Percentiles rank a stretch among this genome's conserved stretches.
These are phyloP conservation scores for Colletotrichum viniferum DNA, from an alignment of 2,329 filamentous ascomycete genomes.

Conservation along the genomic window DNA sequence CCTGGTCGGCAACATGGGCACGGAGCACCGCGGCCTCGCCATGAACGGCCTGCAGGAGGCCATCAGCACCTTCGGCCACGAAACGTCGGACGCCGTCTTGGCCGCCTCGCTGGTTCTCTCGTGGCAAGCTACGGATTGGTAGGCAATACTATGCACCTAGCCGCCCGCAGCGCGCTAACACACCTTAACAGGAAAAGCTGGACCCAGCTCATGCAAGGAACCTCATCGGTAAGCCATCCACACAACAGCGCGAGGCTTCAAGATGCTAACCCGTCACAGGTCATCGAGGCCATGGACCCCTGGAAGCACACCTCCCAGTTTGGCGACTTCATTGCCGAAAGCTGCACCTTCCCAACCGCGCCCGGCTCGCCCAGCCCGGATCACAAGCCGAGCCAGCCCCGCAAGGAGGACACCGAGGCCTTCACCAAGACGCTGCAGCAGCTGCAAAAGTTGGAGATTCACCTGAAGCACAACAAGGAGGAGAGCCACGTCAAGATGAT, in stretches of 20 bases:
- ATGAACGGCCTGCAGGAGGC: constrained; percentile 88
- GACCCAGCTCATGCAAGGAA: constrained; percentile 91
- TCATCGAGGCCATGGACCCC: constrained; percentile 88
- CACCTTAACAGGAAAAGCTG: constrained; percentile 74
- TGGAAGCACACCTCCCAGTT: constrained; percentile 93
- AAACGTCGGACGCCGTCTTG: constrained; percentile 89
- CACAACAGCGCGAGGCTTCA: background rate
- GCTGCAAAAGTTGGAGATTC: constrained; percentile 69
- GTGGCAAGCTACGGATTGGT: constrained; percentile 98
- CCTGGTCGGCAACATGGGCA: constrained; percentile 85
- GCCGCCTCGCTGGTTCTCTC: constrained; percentile 90
- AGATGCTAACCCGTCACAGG: constrained; percentile 37
- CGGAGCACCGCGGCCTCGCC: constrained; percentile 85
- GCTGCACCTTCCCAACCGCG: constrained; percentile 73
- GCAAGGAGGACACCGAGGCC: constrained; percentile 72
- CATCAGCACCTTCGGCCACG: constrained; percentile 81
- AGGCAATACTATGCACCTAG: constrained; percentile 47
- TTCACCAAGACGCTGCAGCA: constrained; percentile 71
- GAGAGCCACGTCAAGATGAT: constrained; percentile 64
- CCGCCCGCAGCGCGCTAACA: constrained; percentile 38
- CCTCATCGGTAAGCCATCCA: constrained; percentile 73
- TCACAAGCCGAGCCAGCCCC: constrained; percentile 65
- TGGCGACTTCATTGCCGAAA: constrained; percentile 80
- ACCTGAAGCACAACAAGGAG: constrained; percentile 72
- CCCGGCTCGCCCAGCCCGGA: constrained; percentile 66